Base-by-base conservation (phyloP, 2,329 filamentous ascomycete species). In the Cladorrhinum sp. region DNA sequence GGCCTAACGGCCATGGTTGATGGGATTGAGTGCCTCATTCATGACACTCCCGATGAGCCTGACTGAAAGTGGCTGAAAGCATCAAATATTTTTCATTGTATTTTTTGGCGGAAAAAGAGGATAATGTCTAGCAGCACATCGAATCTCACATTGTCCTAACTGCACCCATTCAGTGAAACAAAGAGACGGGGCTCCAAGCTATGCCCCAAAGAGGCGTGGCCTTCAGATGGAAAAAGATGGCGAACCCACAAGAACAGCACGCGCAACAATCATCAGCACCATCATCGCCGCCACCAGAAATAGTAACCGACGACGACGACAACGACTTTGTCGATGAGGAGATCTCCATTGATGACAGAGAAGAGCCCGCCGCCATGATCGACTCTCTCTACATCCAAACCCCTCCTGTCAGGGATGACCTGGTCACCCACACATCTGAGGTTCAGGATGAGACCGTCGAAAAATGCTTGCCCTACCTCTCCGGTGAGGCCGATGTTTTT, bases 401-500 rank as follows among this genome's bases (percentile, higher is more conserved):
- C 45, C 87, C 90, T 12, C 79, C 79, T 18, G 84, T 96, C 66
- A 79, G 77, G 58, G 92, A 96, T 70, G 65, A 70, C 16, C 79
- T 93, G 55, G 72, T 77, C 53, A 95, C 92, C 3, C 78, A 84
- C 62, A 90, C 90, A 23, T 92, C 89, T 1, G 71, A 75, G 54
- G 72, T 84, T 25, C 91, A 96, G 74, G 82, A 88, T 61, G 78
- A 85, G 59, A 93, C 90, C 0, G 78, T 91, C 58, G 75, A 85
- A 38, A 81, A 84, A 68, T 90, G 90, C 68, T 75, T 92, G 27
- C 87, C 89, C 0, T 88, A 87, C 65, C 79, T 96, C 76, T 77
- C 71, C n/a, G 80, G 77, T 48, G 78, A 79, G 53, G 78, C 81
- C 61, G 77, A 79, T 20, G 73, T 75, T 24, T 71, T 80, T 56